Evolutionary conservation across 306 rosid genomes (phyloP).

Genomic region (Psophocarpus tetragonolobus): DNA sequence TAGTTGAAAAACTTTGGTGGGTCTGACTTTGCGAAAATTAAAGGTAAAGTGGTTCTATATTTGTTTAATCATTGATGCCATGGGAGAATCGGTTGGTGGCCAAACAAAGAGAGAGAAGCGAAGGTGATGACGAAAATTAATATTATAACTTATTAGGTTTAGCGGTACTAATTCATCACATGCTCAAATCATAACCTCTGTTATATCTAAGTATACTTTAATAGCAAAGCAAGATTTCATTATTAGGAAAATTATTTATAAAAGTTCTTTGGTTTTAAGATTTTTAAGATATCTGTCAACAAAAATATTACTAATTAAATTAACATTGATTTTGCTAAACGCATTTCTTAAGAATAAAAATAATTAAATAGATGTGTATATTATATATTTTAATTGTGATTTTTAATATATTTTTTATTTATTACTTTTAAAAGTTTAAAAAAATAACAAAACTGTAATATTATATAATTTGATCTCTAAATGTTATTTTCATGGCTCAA

Average conservation of each 20-base stretch:
- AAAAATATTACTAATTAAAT: neutral
- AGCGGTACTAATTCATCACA: neutral
- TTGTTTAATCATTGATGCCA: slow-evolving; percentile 22
- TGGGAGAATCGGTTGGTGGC: slow-evolving; percentile 53
- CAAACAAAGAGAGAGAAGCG: slow-evolving; percentile 38
- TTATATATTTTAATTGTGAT: too few relatives aligned
- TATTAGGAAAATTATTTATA: neutral
- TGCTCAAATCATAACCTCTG: neutral
- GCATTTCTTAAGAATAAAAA: neutral
- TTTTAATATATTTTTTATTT: too few relatives aligned
- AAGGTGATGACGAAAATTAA: neutral
- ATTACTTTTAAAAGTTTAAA: too few relatives aligned
- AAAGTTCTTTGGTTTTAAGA: neutral
- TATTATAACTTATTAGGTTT: neutral
- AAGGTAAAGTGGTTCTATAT: slow-evolving; percentile 8
- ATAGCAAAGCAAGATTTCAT: neutral
- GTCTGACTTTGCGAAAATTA: neutral
- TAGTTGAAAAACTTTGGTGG: neutral
- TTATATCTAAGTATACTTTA: neutral
- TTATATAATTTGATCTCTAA: neutral
- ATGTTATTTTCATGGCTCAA: neutral
- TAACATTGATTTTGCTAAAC: neutral
- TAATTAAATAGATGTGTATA: too few relatives aligned
- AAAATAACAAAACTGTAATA: too few relatives aligned
- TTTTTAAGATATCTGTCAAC: neutral